phyloP scores from a whole-genome alignment of 805 yeast species.

The Metschnikowia rubicola region DNA sequence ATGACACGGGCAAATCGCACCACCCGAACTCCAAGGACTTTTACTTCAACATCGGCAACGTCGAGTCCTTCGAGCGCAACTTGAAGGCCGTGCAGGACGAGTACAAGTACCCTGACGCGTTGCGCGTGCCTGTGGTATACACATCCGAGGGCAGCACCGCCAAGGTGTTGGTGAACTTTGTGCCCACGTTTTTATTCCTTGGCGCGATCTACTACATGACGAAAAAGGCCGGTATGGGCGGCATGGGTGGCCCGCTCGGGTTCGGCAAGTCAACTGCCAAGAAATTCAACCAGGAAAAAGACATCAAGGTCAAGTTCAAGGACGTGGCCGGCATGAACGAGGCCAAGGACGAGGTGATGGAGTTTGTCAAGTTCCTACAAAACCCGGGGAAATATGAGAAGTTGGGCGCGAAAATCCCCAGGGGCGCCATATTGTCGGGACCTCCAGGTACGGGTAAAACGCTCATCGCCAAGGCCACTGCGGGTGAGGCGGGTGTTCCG shows the following conservation, averaged over 20 bases:
- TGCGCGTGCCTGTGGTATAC: conserved; percentile 80
- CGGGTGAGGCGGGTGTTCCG: conserved; percentile 99
- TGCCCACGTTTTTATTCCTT: conserved; percentile 86
- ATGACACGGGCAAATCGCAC: conserved; percentile 56
- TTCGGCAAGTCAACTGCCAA: conserved; percentile 88
- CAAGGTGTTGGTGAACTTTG: conserved; percentile 62
- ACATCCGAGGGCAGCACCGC: conserved; percentile 65
- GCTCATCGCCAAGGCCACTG: conserved; percentile 93
- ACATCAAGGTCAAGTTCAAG: conserved; percentile 80
- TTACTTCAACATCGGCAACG: conserved; percentile 80
- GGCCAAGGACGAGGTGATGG: conserved; percentile 97
- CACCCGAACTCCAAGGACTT: conserved; percentile 16
- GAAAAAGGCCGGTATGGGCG: conserved; percentile 51
- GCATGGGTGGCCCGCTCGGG: conserved; percentile 64
- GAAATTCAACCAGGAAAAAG: conserved; percentile 86
- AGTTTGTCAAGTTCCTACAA: conserved; percentile 89
- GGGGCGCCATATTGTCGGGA: conserved; percentile 96
- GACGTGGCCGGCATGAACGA: conserved; percentile 98
- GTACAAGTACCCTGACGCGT: conserved; percentile 53
- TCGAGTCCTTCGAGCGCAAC: conserved; percentile 81
- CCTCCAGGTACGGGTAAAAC: conserved; percentile 99
- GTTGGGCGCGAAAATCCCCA: conserved; percentile 94
- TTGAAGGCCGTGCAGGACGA: conserved; percentile 74
- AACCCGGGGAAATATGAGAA: conserved; percentile 87
- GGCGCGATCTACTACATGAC: conserved; percentile 87